Percentiles rank a stretch among this genome's conserved stretches.
These are phyloP conservation scores for Apostasia ramifera DNA, from an alignment of 106 monocot species.

Conservation along the genomic window DNA sequence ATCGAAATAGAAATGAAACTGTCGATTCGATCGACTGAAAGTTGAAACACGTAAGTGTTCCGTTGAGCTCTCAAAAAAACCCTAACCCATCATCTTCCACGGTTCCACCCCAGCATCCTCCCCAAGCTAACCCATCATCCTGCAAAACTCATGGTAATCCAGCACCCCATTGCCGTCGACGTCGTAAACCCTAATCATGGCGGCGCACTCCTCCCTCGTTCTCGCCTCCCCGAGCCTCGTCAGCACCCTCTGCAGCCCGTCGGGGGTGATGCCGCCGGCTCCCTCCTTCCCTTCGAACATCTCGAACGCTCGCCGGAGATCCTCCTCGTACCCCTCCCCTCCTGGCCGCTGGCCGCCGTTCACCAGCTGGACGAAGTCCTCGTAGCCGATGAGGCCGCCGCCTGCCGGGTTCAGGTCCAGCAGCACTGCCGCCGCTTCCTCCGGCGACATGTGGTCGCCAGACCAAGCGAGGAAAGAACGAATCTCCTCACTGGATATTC, in stretches of 20 bases:
- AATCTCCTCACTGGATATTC: slow-evolving; percentile 24
- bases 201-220: slow-evolving; percentile 30
- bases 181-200: slow-evolving; percentile 45
- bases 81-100: too few relatives aligned
- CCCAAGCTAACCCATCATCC: slow-evolving; percentile 39
- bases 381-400: slow-evolving; percentile 25
- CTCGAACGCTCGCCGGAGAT: slow-evolving; percentile 36
- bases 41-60: too few relatives aligned
- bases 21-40: too few relatives aligned
- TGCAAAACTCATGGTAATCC: slow-evolving; percentile 31
- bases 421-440: slow-evolving; percentile 13
- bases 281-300: slow-evolving; percentile 29
- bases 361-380: slow-evolving; percentile 28
- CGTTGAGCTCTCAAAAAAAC: too few relatives aligned
- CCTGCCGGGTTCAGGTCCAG: slow-evolving; percentile 9
- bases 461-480: slow-evolving; percentile 11
- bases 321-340: slow-evolving; percentile 11
- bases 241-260: slow-evolving; percentile 21
- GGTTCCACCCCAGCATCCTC: too few relatives aligned
- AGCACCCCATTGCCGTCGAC: slow-evolving; percentile 40
- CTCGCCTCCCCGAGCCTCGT: slow-evolving; percentile 25
- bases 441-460: slow-evolving; percentile 10
- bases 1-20: too few relatives aligned
- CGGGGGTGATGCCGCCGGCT: slow-evolving; percentile 24
- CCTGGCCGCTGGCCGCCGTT: slow-evolving; percentile 1